A percentile compares a stretch with the other conserved stretches of the same genome.
These are phyloP conservation scores for Drechmeria coniospora DNA, from an alignment of 2,329 filamentous ascomycete species.

Conservation along the genomic window DNA sequence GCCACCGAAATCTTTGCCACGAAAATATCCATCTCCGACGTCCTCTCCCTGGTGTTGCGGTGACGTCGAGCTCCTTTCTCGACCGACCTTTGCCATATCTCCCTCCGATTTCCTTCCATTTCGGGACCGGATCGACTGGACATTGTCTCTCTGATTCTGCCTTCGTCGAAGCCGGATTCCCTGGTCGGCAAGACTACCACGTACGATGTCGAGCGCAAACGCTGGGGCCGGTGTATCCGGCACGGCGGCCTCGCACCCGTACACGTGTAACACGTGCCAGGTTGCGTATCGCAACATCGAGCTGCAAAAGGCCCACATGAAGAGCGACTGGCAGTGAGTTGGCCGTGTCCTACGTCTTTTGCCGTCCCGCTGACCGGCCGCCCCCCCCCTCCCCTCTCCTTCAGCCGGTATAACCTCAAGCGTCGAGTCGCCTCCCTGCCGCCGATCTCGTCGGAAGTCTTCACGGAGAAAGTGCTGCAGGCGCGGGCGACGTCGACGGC, in stretches of 20 bases:
- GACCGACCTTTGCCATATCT: too few species aligned
- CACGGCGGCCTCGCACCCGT: conserved; percentile 54
- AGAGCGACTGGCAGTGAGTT: conserved; percentile 93
- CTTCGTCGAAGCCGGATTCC: too few species aligned
- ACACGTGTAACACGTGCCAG: conserved; percentile 96
- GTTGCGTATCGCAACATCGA: conserved; percentile 92
- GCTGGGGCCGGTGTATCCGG: conserved; percentile 14
- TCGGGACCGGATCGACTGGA: too few species aligned
- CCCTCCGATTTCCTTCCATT: too few species aligned
- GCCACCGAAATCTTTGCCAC: conserved; percentile 12
- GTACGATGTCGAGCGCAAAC: conserved; percentile 32
- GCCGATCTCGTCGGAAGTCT: conserved; percentile 80
- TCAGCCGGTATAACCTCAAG: conserved; percentile 87
- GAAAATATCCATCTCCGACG: conserved; percentile 9
- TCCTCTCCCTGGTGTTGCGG: too few species aligned
- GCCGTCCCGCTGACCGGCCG: neutral
- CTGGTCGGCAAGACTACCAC: too few species aligned
- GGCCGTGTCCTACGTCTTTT: neutral
- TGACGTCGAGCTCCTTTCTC: too few species aligned
- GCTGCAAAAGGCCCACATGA: conserved; percentile 89
- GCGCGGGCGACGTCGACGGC: conserved; percentile 74
- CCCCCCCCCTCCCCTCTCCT: too few species aligned
- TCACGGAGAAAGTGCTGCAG: conserved; percentile 88
- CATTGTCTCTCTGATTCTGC: neutral
- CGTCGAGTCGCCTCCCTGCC: conserved; percentile 80